Base-by-base conservation (phyloP, 164 flowering plant genomes). In the Cinnamomum micranthum region DNA sequence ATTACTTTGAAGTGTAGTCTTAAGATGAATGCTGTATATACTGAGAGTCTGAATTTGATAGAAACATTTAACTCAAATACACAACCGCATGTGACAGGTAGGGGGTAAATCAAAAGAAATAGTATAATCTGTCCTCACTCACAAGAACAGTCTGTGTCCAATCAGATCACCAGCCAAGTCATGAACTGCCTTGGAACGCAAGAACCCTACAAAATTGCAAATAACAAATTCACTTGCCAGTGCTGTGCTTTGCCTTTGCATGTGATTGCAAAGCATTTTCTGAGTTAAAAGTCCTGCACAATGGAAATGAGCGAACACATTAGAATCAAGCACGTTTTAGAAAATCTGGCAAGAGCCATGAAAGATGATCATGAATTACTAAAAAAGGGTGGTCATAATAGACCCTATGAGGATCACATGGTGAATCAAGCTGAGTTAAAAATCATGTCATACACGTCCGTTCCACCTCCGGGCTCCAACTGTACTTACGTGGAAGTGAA, bases 211-310 rank as follows among this genome's bases (percentile, higher is more conserved):
- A 73, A 62, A 72, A 72, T 9, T 41, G 63, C 23, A 28, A 47
- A 55, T 3, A 28, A 5, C 11, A n/a, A 20, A 19, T 50, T 77
- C 76, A 81, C 35, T 75, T 77, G 63, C 51, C 77, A 50, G 64
- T 84, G 9, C 82, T 79, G 75, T 90, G 92, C 79, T 90, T 90
- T 0, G 92, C 94, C 76, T 88, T 87, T 3, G 79, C 24, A 69
- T 90, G 91, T 15, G 88, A 73, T 52, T 84, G 77, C 5, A 90
- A 77, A 33, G 74, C 91, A 27, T 2, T 41, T 0, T 83, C 94
- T 0, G 91, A 80, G 50, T 67, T 69, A 69, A 86, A 90, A 13
- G 80, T 70, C 88, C 91, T 89, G 83, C 13, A 13, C 15, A 64
- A 64, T 3, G 17, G 28, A 64, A 23, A 60, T 19, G 23, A 20